These are phyloP conservation scores for Oryza officinalis DNA, from an alignment of 176 grass and related monocot species.

Conservation along the genomic window DNA sequence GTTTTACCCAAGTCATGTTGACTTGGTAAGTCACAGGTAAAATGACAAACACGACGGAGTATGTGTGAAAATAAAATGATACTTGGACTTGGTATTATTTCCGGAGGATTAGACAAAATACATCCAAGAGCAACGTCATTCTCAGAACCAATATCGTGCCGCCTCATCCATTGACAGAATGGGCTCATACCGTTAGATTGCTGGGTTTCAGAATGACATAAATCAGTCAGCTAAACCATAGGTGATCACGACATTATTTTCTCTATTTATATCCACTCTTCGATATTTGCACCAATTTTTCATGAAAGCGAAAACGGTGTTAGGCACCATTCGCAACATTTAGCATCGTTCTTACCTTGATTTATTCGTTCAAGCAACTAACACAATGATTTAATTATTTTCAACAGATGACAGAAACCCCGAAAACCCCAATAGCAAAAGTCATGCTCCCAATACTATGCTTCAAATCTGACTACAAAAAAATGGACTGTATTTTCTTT, in stretches of 20 bases:
- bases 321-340: neutral
- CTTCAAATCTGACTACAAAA: slow-evolving; percentile 15
- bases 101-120: neutral
- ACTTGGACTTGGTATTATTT: no score
- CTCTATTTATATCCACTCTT: neutral
- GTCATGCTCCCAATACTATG: slow-evolving; percentile 7
- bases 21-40: neutral
- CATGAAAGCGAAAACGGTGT: neutral
- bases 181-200: neutral
- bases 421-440: neutral
- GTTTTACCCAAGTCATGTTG: neutral
- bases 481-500: neutral
- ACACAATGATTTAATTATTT: slow-evolving; percentile 45
- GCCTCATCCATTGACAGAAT: neutral
- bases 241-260: neutral
- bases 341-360: neutral
- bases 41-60: neutral
- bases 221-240: neutral
- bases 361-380: slow-evolving; percentile 42
- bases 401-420: slow-evolving; percentile 5
- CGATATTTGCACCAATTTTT: neutral
- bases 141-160: neutral
- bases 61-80: neutral
- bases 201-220: neutral
- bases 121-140: neutral